These are phyloP conservation scores for Paraleonurus japonicus DNA, from an alignment of 257 asterid genomes.

Conservation along the genomic window DNA sequence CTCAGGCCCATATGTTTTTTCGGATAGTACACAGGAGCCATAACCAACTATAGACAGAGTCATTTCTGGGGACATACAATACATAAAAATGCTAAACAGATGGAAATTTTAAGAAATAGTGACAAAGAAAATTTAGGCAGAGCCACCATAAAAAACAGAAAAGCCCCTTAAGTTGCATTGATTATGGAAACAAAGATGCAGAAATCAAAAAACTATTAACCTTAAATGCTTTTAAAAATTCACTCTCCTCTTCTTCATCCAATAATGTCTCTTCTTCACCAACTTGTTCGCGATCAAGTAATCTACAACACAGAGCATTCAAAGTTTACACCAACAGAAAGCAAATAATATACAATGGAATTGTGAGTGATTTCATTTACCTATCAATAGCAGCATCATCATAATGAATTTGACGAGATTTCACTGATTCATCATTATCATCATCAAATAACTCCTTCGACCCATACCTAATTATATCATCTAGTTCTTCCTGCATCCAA, in stretches of 20 bases:
- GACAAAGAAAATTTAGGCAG: background rate
- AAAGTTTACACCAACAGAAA: slow-evolving; percentile 21
- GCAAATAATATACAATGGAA: slow-evolving; percentile 7
- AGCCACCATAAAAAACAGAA: slow-evolving; percentile 1
- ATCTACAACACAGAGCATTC: slow-evolving; percentile 38
- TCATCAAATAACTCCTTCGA: slow-evolving; percentile 95
- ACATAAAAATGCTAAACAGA: background rate
- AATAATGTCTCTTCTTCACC: slow-evolving; percentile 73
- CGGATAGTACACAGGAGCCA: slow-evolving; percentile 13
- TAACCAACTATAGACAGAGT: slow-evolving; percentile 2
- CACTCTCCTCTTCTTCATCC: slow-evolving; percentile 92
- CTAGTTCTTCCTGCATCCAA: slow-evolving; percentile 80
- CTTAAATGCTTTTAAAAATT: slow-evolving; percentile 95
- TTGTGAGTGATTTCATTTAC: slow-evolving; percentile 37
- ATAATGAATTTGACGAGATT: slow-evolving; percentile 94
- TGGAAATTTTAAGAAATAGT: background rate
- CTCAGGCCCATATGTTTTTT: slow-evolving; percentile 21
- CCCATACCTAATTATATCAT: slow-evolving; percentile 94
- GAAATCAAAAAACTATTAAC: slow-evolving; percentile 37
- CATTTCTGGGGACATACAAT: slow-evolving; percentile 10
- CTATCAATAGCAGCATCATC: slow-evolving; percentile 96
- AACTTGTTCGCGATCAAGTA: slow-evolving; percentile 86
- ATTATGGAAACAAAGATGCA: background rate
- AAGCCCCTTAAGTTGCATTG: background rate
- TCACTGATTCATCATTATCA: slow-evolving; percentile 83